These are phyloP conservation scores for Candida patagonica DNA, from an alignment of 805 yeast species.

Conservation along the genomic window DNA sequence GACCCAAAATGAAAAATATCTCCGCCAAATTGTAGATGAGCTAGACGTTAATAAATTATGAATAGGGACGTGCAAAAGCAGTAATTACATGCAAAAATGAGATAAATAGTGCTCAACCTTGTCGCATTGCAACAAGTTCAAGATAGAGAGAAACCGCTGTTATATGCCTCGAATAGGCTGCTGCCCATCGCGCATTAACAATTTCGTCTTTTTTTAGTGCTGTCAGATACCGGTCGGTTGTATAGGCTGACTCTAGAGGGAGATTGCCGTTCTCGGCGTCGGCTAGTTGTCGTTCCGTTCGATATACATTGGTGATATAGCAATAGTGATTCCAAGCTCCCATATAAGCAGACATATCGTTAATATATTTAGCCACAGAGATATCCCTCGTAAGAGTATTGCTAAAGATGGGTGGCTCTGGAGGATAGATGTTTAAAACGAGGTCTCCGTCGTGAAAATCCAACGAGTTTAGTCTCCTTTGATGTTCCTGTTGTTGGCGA, in stretches of 20 bases:
- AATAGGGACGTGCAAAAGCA: too few relatives aligned
- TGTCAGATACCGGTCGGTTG: conserved; percentile 13
- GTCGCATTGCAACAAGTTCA: too few relatives aligned
- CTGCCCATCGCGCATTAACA: conserved; percentile 16
- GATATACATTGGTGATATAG: conserved; percentile 16
- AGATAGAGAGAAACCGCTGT: too few relatives aligned
- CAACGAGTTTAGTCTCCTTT: background rate
- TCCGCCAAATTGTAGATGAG: conserved; percentile 3
- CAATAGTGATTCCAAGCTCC: conserved; percentile 20
- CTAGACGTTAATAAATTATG: too few relatives aligned
- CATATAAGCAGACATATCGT: conserved; percentile 14
- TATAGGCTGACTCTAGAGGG: conserved; percentile 9
- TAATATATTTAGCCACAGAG: conserved; percentile 10
- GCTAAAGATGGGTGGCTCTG: conserved; percentile 16
- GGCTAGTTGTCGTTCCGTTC: conserved; percentile 19
- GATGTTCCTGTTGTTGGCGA: background rate
- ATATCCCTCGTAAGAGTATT: too few relatives aligned
- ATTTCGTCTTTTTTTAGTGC: conserved; percentile 20
- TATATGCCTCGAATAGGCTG: conserved; percentile 16
- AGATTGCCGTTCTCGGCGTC: conserved; percentile 11
- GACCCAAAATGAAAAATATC: background rate
- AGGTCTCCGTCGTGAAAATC: conserved; percentile 17
- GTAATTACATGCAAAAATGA: too few relatives aligned
- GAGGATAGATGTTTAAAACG: conserved; percentile 18
- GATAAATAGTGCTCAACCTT: too few relatives aligned